Percentiles rank a stretch among this genome's conserved stretches.
phyloP scores from a whole-genome alignment of 176 grass and related monocot species.

The Ensete glaucum region DNA sequence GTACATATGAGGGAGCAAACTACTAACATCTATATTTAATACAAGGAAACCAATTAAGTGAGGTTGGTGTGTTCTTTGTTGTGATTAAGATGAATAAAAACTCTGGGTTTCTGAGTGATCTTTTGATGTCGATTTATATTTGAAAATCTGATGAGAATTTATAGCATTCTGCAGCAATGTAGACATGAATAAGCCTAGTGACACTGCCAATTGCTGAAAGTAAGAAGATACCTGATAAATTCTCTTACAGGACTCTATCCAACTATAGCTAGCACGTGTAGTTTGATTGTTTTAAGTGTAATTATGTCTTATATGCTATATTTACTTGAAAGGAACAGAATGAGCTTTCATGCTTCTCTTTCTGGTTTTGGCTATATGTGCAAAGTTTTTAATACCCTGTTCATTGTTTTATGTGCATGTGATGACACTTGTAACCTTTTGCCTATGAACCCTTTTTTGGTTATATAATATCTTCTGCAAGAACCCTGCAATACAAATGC shows the following conservation, averaged over 20 bases:
- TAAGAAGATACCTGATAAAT: neutral
- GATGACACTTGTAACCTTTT: no score
- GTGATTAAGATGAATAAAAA: no score
- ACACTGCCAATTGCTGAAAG: neutral
- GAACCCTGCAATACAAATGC: slow-evolving; percentile 15
- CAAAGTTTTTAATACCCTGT: neutral
- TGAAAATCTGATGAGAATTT: no score
- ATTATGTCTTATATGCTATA: neutral
- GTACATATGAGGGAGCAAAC: no score
- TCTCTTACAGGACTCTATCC: no score
- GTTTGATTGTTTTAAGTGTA: neutral
- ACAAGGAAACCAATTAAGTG: no score
- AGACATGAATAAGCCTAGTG: neutral
- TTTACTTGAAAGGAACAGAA: neutral
- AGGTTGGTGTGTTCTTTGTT: no score
- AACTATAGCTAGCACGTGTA: no score
- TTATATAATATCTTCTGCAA: slow-evolving; percentile 42
- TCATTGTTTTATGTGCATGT: neutral
- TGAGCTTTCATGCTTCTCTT: neutral
- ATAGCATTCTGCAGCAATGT: neutral
- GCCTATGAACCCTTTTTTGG: no score
- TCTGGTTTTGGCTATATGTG: neutral
- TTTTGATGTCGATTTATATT: no score
- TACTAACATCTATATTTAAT: no score
- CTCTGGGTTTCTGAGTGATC: no score